Base-by-base conservation (phyloP, 2,329 filamentous ascomycete genomes). In the Neoscytalidium dimidiatum region DNA sequence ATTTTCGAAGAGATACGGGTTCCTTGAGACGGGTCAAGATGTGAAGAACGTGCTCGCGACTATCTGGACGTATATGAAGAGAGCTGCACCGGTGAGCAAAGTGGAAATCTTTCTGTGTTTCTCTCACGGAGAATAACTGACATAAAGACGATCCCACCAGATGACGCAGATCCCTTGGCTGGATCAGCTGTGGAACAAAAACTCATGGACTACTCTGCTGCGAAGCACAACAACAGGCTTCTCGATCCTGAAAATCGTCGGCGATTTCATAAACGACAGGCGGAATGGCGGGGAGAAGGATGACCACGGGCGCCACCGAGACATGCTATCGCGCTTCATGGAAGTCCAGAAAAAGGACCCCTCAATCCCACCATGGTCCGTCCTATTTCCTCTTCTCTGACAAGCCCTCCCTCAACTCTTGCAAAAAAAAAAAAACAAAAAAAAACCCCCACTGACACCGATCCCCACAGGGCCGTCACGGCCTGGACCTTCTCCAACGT, bases 41-140 rank as follows among this genome's bases (percentile, higher is more conserved):
- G 53, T 60, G 17, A 64, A 46, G 8, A n/a, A 31, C 41, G 44
- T 26, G 3, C 52, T 64, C n/a, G 49, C 21, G 17, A 44, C 9
- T 17, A 53, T 48, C 29, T 63, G 60, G 41, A 7, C 43, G 75
- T 76, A 0, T n/a, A n/a, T n/a, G n/a, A n/a, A n/a, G n/a, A n/a
- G n/a, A n/a, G n/a, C n/a, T n/a, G n/a, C n/a, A n/a, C n/a, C n/a
- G n/a, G n/a, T n/a, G n/a, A n/a, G n/a, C n/a, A n/a, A n/a, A n/a
- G n/a, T n/a, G n/a, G n/a, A n/a, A n/a, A n/a, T n/a, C 67, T 79
- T 17, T 70, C 33, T n/a, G n/a, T n/a, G n/a, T n/a, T n/a, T n/a
- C n/a, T n/a, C n/a, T n/a, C n/a, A n/a, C n/a, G n/a, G n/a, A n/a
- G n/a, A n/a, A n/a, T n/a, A n/a, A n/a, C n/a, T n/a, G n/a, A n/a